Conservation (phyloP, 1,284 basidiomycete species). For the Leccinum solheimii region DNA sequence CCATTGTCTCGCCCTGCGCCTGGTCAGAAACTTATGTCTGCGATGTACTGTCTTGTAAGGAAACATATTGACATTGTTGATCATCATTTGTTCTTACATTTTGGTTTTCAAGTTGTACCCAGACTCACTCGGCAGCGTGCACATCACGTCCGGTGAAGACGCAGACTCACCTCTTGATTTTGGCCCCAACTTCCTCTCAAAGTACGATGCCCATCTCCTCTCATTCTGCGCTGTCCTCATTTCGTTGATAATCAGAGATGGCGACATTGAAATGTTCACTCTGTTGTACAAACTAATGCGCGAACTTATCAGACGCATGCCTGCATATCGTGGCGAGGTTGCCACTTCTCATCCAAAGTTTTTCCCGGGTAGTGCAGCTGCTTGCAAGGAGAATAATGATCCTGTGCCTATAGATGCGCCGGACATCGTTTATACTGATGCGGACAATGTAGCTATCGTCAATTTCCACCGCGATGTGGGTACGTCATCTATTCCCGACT, state of each 20-base stretch:
- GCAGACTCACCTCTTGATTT: conserved; percentile 25
- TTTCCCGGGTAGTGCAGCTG: conserved; percentile 45
- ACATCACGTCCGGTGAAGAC: conserved; percentile 31
- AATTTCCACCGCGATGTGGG: conserved; percentile 38
- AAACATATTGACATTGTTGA: accelerated
- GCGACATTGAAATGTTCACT: conserved; percentile 14
- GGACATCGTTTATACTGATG: conserved; percentile 53
- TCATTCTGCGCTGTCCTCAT: neutral
- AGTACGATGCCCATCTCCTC: conserved; percentile 1
- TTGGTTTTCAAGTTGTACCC: conserved; percentile 28
- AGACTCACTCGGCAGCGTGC: conserved; percentile 29
- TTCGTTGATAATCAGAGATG: neutral
- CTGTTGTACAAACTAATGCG: conserved; percentile 22
- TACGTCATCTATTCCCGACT: conserved; percentile 16
- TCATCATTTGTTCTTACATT: neutral
- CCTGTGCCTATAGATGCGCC: conserved; percentile 46
- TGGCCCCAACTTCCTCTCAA: conserved; percentile 11
- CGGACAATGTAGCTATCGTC: conserved; percentile 57
- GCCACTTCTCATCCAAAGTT: conserved; percentile 50
- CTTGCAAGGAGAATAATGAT: conserved; percentile 28
- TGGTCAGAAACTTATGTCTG: conserved; percentile 12
- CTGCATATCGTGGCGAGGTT: conserved; percentile 55
- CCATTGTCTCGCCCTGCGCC: neutral
- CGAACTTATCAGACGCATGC: conserved; percentile 48
- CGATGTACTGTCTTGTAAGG: conserved; percentile 19